Evolutionary conservation across 352 stramenopile genomes (phyloP).

Genomic region (Pythium sp.): DNA sequence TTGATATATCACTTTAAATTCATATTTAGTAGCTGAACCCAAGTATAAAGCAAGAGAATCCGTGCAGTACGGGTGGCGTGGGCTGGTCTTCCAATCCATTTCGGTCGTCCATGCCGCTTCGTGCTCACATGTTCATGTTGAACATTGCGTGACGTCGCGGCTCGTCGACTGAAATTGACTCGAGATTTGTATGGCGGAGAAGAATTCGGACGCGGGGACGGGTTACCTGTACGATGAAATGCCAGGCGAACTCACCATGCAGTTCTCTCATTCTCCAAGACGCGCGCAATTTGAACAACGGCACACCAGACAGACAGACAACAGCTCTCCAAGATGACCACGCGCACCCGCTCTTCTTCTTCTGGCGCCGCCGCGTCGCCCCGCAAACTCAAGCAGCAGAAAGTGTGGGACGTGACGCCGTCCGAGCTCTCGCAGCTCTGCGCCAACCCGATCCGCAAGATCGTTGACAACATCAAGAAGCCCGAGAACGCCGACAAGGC

Average conservation of each 20-base stretch:
- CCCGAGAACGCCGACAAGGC: constrained; percentile 83
- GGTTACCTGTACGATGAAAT: neutral
- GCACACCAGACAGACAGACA: neutral
- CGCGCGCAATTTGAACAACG: neutral
- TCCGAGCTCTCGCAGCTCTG: constrained; percentile 69
- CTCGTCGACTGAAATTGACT: neutral
- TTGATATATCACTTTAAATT: too few relatives aligned
- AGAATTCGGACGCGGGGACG: neutral
- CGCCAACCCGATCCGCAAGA: constrained; percentile 93
- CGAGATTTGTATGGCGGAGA: constrained; percentile 2
- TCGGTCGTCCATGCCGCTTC: constrained; percentile 2
- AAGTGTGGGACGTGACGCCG: constrained; percentile 61
- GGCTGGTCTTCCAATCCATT: constrained; percentile 1
- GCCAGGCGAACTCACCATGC: neutral
- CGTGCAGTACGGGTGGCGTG: neutral
- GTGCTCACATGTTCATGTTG: neutral
- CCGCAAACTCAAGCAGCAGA: constrained; percentile 42
- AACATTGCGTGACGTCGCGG: neutral
- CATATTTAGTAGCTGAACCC: neutral
- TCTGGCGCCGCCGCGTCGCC: constrained; percentile 13
- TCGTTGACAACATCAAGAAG: constrained; percentile 95
- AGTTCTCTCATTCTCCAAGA: constrained; percentile 10
- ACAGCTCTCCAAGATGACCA: constrained; percentile 33
- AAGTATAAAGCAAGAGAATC: neutral
- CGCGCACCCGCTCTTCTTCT: constrained; percentile 24